Percentiles rank a stretch among this genome's conserved stretches.
Conservation (phyloP, 345 rosid genomes). For the Euphorbia pulcherrima region DNA sequence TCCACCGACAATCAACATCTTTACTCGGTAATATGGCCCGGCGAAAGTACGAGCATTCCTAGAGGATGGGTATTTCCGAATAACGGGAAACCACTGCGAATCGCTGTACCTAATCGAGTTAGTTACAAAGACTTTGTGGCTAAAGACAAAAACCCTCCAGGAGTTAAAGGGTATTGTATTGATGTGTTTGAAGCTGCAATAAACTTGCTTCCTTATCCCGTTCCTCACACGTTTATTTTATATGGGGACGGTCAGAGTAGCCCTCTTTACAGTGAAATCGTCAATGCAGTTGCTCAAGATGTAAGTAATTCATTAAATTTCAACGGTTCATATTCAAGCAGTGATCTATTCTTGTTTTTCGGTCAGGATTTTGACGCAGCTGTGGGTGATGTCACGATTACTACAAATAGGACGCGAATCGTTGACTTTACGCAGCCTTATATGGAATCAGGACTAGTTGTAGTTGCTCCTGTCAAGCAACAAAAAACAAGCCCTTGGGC, state of each 20-base stretch:
- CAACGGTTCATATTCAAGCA: not conserved
- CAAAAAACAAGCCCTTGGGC: conserved; percentile 86
- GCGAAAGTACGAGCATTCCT: conserved; percentile 48
- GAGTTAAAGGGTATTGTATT: conserved; percentile 79
- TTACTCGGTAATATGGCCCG: conserved; percentile 73
- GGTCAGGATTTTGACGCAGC: conserved; percentile 33
- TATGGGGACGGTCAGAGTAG: conserved; percentile 62
- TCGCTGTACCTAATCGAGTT: conserved; percentile 75
- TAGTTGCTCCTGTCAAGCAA: conserved; percentile 70
- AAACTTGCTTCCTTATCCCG: conserved; percentile 77
- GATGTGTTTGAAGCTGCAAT: conserved; percentile 92
- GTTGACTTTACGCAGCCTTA: conserved; percentile 35
- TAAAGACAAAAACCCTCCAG: conserved; percentile 56
- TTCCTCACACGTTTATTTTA: conserved; percentile 55
- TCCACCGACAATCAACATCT: conserved; percentile 52
- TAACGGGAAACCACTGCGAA: conserved; percentile 69
- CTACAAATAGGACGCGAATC: conserved; percentile 29
- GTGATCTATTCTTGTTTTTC: conserved; percentile 2
- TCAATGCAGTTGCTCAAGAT: conserved; percentile 50
- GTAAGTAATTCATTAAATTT: conserved; percentile 42
- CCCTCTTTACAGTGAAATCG: conserved; percentile 59
- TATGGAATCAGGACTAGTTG: conserved; percentile 51
- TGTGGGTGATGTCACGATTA: conserved; percentile 31
- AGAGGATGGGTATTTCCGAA: conserved; percentile 92
- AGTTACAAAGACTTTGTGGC: conserved; percentile 51